Evolutionary conservation across 345 rosid species (phyloP).

Genomic region (Euphorbia pulcherrima): DNA sequence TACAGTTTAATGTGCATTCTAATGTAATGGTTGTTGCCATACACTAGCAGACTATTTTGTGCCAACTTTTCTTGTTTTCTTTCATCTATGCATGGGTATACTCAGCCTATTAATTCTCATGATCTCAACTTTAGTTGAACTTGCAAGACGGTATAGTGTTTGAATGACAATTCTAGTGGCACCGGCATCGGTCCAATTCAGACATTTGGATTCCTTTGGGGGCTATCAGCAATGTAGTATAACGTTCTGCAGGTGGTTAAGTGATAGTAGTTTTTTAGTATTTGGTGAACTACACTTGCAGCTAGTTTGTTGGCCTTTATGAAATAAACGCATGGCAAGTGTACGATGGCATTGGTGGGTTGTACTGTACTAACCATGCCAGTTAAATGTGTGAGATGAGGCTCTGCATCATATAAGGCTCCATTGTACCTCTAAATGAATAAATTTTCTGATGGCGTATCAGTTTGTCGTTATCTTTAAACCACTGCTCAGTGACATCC

Average conservation of each 20-base stretch:
- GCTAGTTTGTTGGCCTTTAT: background rate
- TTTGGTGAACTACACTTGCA: background rate
- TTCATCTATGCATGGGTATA: background rate
- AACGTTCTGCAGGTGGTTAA: background rate
- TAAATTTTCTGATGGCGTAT: no score
- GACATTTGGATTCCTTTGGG: background rate
- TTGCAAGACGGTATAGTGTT: background rate
- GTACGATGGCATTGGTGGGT: background rate
- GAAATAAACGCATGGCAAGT: background rate
- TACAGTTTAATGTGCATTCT: constrained; percentile 5
- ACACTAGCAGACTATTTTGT: background rate
- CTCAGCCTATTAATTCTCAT: background rate
- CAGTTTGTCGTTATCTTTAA: no score
- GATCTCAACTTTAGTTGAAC: no score
- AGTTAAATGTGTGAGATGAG: background rate
- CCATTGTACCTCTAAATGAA: background rate
- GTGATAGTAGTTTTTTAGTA: background rate
- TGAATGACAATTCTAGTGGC: background rate
- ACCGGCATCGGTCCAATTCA: background rate
- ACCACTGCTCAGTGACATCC: no score
- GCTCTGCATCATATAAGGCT: no score
- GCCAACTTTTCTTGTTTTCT: background rate
- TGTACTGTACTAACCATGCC: background rate
- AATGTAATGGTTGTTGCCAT: constrained; percentile 14
- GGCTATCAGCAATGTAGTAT: background rate